Percentiles rank a stretch among this genome's conserved stretches.
phyloP scores from a whole-genome alignment of 1,284 basidiomycete species.

The Heterobasidion irregulare region DNA sequence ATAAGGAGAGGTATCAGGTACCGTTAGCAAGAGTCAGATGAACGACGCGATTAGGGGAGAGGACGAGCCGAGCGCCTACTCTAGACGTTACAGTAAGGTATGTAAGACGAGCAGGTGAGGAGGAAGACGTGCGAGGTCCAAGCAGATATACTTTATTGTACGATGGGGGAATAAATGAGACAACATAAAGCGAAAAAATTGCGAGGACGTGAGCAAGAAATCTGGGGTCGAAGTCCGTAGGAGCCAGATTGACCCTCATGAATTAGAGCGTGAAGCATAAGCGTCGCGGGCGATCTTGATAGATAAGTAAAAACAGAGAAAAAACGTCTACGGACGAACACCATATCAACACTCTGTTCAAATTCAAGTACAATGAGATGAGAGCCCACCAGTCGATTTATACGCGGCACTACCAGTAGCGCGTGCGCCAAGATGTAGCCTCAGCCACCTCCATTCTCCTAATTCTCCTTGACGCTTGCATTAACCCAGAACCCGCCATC shows the following conservation, averaged over 20 bases:
- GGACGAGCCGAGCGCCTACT: too few relatives aligned
- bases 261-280: not conserved
- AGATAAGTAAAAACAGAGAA: not conserved
- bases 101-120: too few relatives aligned
- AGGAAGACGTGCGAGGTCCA: too few relatives aligned
- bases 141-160: too few relatives aligned
- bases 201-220: not conserved
- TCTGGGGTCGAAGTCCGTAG: not conserved
- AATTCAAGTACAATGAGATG: too few relatives aligned
- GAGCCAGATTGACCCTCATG: not conserved
- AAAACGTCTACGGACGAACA: not conserved
- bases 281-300: not conserved
- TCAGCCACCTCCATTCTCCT: not conserved
- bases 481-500: slow-evolving; percentile 5
- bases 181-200: not conserved
- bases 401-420: too few relatives aligned
- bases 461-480: slow-evolving; percentile 9
- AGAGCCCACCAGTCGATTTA: too few relatives aligned
- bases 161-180: too few relatives aligned
- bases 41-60: too few relatives aligned
- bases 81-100: too few relatives aligned
- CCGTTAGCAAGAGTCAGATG: not conserved
- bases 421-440: too few relatives aligned
- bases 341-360: not conserved
- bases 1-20: not conserved